Evolutionary conservation across 257 asterid species (phyloP), one percentile per base, ranked within the genome.

Genomic region (Avicennia marina): DNA sequence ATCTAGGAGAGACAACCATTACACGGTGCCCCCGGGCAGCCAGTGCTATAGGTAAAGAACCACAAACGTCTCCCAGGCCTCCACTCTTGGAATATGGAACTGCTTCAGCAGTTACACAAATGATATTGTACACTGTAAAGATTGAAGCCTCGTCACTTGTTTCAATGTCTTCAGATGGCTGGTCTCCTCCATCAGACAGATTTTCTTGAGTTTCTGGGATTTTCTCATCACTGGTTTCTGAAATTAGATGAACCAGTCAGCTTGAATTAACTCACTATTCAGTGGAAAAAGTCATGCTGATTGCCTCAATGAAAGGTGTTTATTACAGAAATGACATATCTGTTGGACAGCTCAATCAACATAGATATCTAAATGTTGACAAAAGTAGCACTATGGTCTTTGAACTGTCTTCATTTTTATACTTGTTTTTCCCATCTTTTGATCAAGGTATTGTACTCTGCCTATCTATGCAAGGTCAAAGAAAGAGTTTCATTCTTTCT

Each of bases 61-160:
- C 99, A 74, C 99, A 93, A 53, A 93, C 99, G 69, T 93, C 99
- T 56, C 96, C 99, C 65, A 93, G 71, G 26, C 99, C 99, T 63
- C 99, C 99, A 10, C 97, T 93, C 74, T 93, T 93, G 29, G 95
- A 86, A 78, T 93, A 93, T 0, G 97, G 99, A 33, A 95, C 82
- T n/a, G 96, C 97, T 73, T 93, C 99, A 20, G 99, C 69, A 50
- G 99, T 82, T 52, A 82, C 88, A 59, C 84, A 84, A 55, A 93
- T 64, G 58, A 86, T 62, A 66, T 69, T 89, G 79, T 48, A 56
- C 16, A 78, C 79, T 53, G 65, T 70, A 43, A 62, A 63, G 6
- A 63, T 65, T 41, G 64, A 50, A 25, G 60, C 41, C 55, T 69
- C 40, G 1, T 60, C 87, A 47, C 41, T 65, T 4, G 56, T 63